Base-by-base conservation (phyloP, 768 basidiomycete genomes). In the Boletellus ananiceps region DNA sequence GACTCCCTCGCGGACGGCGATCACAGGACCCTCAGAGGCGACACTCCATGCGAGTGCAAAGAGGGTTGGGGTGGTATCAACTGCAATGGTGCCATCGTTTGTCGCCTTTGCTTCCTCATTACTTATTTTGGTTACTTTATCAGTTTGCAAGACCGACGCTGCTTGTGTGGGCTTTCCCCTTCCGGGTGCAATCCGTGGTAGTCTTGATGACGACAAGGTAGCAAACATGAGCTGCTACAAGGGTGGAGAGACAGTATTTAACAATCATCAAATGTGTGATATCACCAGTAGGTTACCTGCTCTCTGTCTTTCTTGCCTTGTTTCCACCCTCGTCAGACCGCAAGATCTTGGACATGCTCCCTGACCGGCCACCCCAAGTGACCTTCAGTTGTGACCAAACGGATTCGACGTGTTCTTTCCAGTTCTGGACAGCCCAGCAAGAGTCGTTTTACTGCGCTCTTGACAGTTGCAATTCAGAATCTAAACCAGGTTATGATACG, bases 401-500 rank as follows among this genome's bases (percentile, higher is more conserved):
- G 2, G 71, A 76, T 12, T 70, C 71, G 4, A 80, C 81, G 1
- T 99, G 96, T 64, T 81, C 83, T 19, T 99, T 99, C 77, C 94
- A 99, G 69, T 99, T 99, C 72, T 99, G 96, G 96, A 91, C 93
- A 8, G 93, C 87, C 6, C 76, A 88, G 58, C 79, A 92, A 48
- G 95, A 99, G 65, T 94, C 92, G 0, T 98, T 99, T 69, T 97
- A 96, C 69, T 99, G 96, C 69, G 81, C 81, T 9, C 76, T 99
- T 46, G 76, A 88, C 37, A 64, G 78, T 15, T 98, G 96, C 63
- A 65, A 61, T 3, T 81, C 81, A 6, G 62, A 64, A 6, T 49
- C 69, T 46, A 64, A 66, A 23, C 59, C 71, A 1, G 82, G 78
- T 7, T 85, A 82, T 62, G 79, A 84, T 47, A 69, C 71, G 21